Base-by-base conservation (phyloP, 106 monocot species). In the Vanilla planifolia region DNA sequence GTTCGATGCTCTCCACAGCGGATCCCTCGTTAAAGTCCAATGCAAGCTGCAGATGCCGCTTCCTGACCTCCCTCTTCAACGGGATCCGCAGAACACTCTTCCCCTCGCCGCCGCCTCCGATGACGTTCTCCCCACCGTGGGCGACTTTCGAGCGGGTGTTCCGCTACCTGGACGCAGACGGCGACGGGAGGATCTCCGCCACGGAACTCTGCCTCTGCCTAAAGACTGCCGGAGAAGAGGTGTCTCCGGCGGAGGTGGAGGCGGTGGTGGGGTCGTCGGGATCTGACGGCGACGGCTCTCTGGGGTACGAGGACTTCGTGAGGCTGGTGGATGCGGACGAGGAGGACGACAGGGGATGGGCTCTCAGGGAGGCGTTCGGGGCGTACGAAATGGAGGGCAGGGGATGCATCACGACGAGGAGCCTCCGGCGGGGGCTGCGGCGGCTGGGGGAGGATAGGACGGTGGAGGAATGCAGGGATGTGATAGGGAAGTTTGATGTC, bases 211-310 rank as follows among this genome's bases (percentile, higher is more conserved):
- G 19, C 17, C 22, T 8, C 13, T 41, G 61, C 27, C 9, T 43
- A 27, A n/a, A 8, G 0, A 47, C 20, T 11, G 43, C 47, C 7
- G 77, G 77, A 0, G 66, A 77, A 40, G 77, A 77, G 55, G 26
- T 77, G n/a, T 71, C 71, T 6, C 19, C 2, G 4, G 77, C 66
- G 65, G 77, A 67, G 2, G 71, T 71, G 1, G 71, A 30, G 55
- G 66, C 51, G 10, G 59, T 71, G 34, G 66, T 77, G 52, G 71
- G 55, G 65, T 77, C 67, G 1, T 26, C 61, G 20, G 77, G 71
- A 34, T 61, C 77, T 1, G 71, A 77, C 46, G 77, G 71, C 2
- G 77, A 77, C 33, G 77, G 77, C 14, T n/a, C 60, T 15, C 44
- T 77, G 9, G 53, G 77, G 3, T 71, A 62, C 36, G 71, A 71